These are phyloP conservation scores for Tricholoma flavovirens DNA, from an alignment of 768 basidiomycete genomes.

Conservation along the genomic window DNA sequence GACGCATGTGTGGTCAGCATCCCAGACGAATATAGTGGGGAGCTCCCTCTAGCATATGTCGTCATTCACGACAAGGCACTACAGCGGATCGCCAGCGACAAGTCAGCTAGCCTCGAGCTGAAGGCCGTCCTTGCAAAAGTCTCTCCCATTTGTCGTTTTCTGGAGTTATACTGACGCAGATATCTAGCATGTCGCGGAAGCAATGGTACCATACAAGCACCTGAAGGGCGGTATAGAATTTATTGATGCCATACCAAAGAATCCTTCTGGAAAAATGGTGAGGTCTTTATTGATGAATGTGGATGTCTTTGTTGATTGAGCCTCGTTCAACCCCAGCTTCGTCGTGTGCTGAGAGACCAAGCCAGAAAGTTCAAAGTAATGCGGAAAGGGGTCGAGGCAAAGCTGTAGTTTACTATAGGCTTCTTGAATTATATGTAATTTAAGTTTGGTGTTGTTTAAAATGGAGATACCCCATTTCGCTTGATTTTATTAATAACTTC, in stretches of 20 bases:
- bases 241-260: conserved; percentile 59
- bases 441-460: conserved; percentile 4
- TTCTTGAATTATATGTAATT: too few species aligned
- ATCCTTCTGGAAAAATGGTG: conserved; percentile 65
- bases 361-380: conserved; percentile 28
- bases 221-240: conserved; percentile 59
- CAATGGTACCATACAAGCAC: conserved; percentile 56
- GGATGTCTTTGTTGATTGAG: neutral
- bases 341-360: conserved; percentile 47
- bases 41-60: conserved; percentile 67
- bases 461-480: too few species aligned
- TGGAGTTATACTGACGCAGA: neutral
- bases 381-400: conserved; percentile 2
- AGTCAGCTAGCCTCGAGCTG: conserved; percentile 29
- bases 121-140: conserved; percentile 55
- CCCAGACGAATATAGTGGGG: conserved; percentile 70
- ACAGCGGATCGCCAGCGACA: conserved; percentile 29
- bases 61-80: conserved; percentile 41
- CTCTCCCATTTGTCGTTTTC: neutral
- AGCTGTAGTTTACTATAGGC: conserved; percentile 10
- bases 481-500: neutral
- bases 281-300: conserved; percentile 14
- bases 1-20: conserved; percentile 64
- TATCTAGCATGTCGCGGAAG: conserved; percentile 48
- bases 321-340: conserved; percentile 25